Percentiles rank a stretch among this genome's conserved stretches.
These are phyloP conservation scores for Pelargonium cotyledonis DNA, from an alignment of 441 rosid genomes.

Conservation along the genomic window DNA sequence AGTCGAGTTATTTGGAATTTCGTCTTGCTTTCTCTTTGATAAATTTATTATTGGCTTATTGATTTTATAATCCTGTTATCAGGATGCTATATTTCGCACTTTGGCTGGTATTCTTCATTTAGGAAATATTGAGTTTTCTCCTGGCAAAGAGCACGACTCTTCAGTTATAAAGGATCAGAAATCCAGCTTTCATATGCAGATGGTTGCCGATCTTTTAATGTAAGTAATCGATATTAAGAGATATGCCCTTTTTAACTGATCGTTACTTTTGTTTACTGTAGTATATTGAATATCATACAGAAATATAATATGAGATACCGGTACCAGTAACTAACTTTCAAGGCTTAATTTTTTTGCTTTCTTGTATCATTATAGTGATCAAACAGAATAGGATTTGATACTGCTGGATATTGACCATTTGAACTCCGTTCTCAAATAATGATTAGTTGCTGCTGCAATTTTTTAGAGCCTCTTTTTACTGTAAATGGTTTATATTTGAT, in stretches of 20 bases:
- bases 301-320: background rate
- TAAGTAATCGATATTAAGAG: slow-evolving; percentile 21
- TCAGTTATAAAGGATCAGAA: slow-evolving; percentile 73
- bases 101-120: slow-evolving; percentile 96
- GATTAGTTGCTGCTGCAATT: slow-evolving; percentile 1
- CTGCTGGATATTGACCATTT: background rate
- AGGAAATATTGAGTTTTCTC: slow-evolving; percentile 78
- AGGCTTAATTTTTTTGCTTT: no score
- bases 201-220: slow-evolving; percentile 82
- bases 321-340: no score
- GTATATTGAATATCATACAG: background rate
- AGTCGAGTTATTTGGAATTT: background rate
- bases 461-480: background rate
- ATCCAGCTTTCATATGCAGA: slow-evolving; percentile 65
- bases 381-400: no score
- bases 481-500: slow-evolving; percentile 16
- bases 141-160: slow-evolving; percentile 71
- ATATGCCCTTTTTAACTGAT: background rate
- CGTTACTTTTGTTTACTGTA: background rate
- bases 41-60: slow-evolving; percentile 5
- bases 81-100: slow-evolving; percentile 87
- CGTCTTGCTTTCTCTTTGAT: background rate
- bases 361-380: no score
- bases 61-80: slow-evolving; percentile 17
- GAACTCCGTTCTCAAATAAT: background rate